Base-by-base conservation (phyloP, 164 flowering plant species). In the Nymphaea colorata region DNA sequence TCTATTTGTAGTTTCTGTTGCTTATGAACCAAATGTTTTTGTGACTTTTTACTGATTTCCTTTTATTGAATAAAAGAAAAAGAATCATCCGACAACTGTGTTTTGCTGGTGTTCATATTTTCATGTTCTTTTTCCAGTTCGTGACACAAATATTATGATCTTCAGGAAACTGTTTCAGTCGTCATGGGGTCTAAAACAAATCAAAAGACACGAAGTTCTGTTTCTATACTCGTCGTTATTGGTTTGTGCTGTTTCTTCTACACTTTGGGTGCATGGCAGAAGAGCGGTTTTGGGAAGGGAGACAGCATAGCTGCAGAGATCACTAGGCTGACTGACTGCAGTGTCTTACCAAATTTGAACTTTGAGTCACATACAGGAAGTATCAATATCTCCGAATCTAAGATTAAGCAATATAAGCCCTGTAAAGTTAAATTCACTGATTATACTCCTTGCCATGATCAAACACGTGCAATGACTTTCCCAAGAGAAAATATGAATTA, bases 361-460 rank as follows among this genome's bases (percentile, higher is more conserved):
- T 87, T 89, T 64, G 96, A 92, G 71, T 83, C 94, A 11, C 94
- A 84, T 69, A 83, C 78, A 61, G 82, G 71, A 36, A 61, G 67
- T 7, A 64, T 59, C 16, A 71, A 84, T 41, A 82, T 79, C 10
- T 71, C 89, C 43, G 78, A 77, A 1, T 67, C 80, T 5, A 78
- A 84, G 68, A 59, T 71, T 0, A 76, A 81, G 62, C 75, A 69
- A 2, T 83, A 84, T 67, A 66, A 84, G 77, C 85, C 96, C 12
- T 92, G 98, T 70, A 43, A 53, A 42, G 64, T 83, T 61, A 68
- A 71, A 16, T 88, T 79, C 79, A 84, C 79, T 11, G 98, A 92
- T 74, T 84, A 90, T 72, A 92, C 98, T 0, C 98, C 98, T 6
- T 92, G 98, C 77, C 98, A 92, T 66, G 96, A 92, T 75, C 98